Evolutionary conservation across 2,329 filamentous ascomycete genomes (phyloP), one percentile per base, ranked within the genome.

Genomic region (Blumeria graminis): DNA sequence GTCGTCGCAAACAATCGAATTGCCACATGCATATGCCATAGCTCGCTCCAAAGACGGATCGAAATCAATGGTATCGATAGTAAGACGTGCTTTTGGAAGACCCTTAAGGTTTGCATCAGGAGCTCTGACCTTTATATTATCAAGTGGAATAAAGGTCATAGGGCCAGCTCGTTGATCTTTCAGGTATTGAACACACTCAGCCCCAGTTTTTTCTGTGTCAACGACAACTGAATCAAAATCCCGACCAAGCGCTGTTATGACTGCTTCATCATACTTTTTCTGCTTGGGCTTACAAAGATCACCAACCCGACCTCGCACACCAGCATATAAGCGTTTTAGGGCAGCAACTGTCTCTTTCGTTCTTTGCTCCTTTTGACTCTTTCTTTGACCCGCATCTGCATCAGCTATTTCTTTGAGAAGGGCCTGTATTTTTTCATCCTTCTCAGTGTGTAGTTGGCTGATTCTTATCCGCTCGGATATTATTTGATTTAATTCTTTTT

Each of bases 141-240:
- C 92, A 16, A 98, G 75, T 0, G 92, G 92, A 60, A 96, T 89
- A 68, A 98, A 96, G 0, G 87, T 95, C 70, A 92, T 86, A 57
- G 89, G 86, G 6, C 84, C 78, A 56, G 85, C 82, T 57, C 86
- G 81, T 66, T 95, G 86, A 61, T 94, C 87, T 63, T 92, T 92
- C 58, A 98, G 77, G 65, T 94, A 93, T 62, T 92, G 81, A 57
- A 98, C 92, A 67, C 92, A 98, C 63, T 95, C 88, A 58, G 88
- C 82, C 33, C 86, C 92, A 0, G 86, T 92, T 70, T 92, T 94
- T 69, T 96, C 88, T 1, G 87, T 90, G 63, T 98, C 92, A 9
- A 96, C 90, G 53, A 98, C 81, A 46, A 98, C 84, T 0, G 89
- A 86, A 67, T 98, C 90, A 67, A 94, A 94, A 65, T 96, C 86